phyloP scores from a whole-genome alignment of 139 green algal species.

The Asterochloris erici region DNA sequence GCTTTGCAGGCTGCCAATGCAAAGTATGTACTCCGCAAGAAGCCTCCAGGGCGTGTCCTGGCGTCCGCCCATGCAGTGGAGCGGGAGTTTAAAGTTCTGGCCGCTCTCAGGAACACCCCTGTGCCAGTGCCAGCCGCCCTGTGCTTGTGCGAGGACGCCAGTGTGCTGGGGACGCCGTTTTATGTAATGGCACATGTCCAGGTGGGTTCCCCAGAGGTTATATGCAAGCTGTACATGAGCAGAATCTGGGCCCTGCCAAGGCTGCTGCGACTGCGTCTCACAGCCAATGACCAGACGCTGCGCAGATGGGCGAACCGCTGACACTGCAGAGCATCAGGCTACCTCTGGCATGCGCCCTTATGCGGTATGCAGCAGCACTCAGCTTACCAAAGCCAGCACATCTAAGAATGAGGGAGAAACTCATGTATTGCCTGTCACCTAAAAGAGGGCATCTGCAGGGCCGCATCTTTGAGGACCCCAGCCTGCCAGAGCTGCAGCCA shows the following conservation, averaged over 20 bases:
- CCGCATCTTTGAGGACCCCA: constrained; percentile 71
- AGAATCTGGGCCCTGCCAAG: background rate
- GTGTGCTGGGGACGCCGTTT: constrained; percentile 90
- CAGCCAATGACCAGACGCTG: too few relatives aligned
- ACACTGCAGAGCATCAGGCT: too few relatives aligned
- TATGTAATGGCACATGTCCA: constrained; percentile 90
- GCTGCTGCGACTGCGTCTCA: too few relatives aligned
- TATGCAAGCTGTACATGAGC: background rate
- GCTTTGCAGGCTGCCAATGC: constrained; percentile 26
- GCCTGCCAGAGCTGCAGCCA: constrained; percentile 55
- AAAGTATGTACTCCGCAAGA: constrained; percentile 90
- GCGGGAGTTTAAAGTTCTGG: constrained; percentile 75
- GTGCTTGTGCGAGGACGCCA: constrained; percentile 70
- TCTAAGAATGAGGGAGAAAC: too few relatives aligned
- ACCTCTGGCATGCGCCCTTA: too few relatives aligned
- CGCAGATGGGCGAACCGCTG: too few relatives aligned
- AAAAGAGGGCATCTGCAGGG: constrained; percentile 38
- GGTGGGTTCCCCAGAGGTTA: background rate
- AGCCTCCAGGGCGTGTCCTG: constrained; percentile 88
- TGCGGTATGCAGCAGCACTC: too few relatives aligned
- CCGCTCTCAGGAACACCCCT: constrained; percentile 42
- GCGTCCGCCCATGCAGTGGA: constrained; percentile 93
- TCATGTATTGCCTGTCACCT: background rate
- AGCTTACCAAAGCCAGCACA: too few relatives aligned
- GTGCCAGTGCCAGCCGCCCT: constrained; percentile 83